Base-by-base conservation (phyloP, 2,329 filamentous ascomycete genomes). In the Microsporum audouinii region DNA sequence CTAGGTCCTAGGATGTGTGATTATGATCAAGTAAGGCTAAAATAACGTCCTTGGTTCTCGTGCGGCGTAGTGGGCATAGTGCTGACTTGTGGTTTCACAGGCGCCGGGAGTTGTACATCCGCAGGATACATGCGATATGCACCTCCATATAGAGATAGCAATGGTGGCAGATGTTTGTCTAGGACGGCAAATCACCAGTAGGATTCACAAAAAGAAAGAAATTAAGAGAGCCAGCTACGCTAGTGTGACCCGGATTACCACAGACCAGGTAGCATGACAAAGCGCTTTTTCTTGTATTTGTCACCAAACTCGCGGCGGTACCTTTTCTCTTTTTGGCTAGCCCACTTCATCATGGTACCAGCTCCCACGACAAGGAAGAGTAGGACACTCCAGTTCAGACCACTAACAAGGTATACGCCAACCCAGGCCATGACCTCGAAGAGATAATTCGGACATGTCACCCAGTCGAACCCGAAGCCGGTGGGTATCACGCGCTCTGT, bases 361-460 rank as follows among this genome's bases (percentile, higher is more conserved):
- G 80, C 82, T 38, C 90, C 90, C 58, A 90, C 80, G 29, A 80
- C 72, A 63, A 88, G 85, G 75, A 97, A 97, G 23, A 95, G 67
- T 14, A 85, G 78, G 0, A 94, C 88, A 58, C 85, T 83, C 79
- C 88, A 87, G 76, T 87, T 91, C 63, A 78, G 64, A 69, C 89
- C 86, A 68, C 85, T 91, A 60, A 92, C 82, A 49, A 95, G 72
- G 67, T 88, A 86, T 60, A 97, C 80, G 31, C 91, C 91, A 34
- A 88, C 68, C 94, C 94, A 99, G 0, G 91, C 84, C 41, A 95
- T 73, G 5, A 88, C 81, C 72, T 99, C 94, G 68, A 95, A 97
- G 79, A 95, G 84, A 79, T 99, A 99, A 78, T 99, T 99, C 47
- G 94, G 94, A 78, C 91, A 95, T 10, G 94, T 99, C 59, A 99